A percentile compares a stretch with the other conserved stretches of the same genome.
Evolutionary conservation across 495 filamentous ascomycete genomes (phyloP).

Genomic region (Penicillium cataractarum): DNA sequence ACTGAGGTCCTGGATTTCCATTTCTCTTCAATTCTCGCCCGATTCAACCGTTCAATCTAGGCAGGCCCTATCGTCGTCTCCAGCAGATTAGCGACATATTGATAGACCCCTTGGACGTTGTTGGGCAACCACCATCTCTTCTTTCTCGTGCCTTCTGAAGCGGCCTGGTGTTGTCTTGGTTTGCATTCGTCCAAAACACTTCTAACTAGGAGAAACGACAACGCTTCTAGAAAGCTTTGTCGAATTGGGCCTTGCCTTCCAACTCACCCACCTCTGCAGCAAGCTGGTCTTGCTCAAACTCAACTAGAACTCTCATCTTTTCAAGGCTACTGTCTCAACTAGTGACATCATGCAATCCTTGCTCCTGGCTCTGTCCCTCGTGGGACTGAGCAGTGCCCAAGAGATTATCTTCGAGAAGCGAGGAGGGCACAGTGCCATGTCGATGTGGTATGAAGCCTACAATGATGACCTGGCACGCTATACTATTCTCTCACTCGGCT

Average conservation of each 20-base stretch:
- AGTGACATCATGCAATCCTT: slow-evolving; percentile 18
- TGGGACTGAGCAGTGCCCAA: slow-evolving; percentile 32
- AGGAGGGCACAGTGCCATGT: slow-evolving; percentile 17
- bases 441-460: slow-evolving; percentile 37
- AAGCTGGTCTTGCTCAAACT: slow-evolving; percentile 31
- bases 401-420: slow-evolving; percentile 40
- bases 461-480: slow-evolving; percentile 47
- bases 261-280: slow-evolving; percentile 12
- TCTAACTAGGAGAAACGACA: slow-evolving; percentile 5
- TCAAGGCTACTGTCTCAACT: neutral
- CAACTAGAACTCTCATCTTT: neutral
- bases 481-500: slow-evolving; percentile 52
- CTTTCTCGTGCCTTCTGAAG: slow-evolving; percentile 2
- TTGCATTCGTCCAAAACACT: neutral
- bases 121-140: neutral
- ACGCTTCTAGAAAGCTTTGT: slow-evolving; percentile 8
- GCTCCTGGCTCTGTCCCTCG: slow-evolving; percentile 31
- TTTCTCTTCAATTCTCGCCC: slow-evolving; percentile 10
- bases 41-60: slow-evolving; percentile 18
- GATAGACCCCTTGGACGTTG: neutral
- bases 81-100: slow-evolving; percentile 16
- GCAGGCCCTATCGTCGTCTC: slow-evolving; percentile 27
- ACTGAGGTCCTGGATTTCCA: slow-evolving; percentile 11
- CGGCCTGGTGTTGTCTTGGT: slow-evolving; percentile 25
- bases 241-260: slow-evolving; percentile 9